These are phyloP conservation scores for Corynascus novoguineensis DNA, from an alignment of 495 filamentous ascomycete genomes.

Conservation along the genomic window DNA sequence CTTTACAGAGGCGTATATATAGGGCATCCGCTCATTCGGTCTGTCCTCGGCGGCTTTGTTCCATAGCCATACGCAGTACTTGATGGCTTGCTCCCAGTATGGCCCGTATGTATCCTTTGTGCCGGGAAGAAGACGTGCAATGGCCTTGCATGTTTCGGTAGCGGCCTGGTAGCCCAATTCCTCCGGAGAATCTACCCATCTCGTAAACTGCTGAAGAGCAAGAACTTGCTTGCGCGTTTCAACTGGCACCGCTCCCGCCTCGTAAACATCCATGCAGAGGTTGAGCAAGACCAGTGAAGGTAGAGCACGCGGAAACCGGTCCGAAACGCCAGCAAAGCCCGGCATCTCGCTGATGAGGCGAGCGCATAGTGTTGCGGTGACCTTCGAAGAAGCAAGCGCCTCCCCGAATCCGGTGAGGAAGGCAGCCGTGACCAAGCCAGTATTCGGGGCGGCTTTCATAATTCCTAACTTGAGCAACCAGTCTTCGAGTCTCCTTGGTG, in stretches of 20 bases:
- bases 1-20: constrained; percentile 64
- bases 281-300: constrained; percentile 42
- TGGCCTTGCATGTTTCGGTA: constrained; percentile 55
- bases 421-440: constrained; percentile 46
- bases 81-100: constrained; percentile 69
- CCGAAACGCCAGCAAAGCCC: constrained; percentile 29
- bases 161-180: constrained; percentile 46
- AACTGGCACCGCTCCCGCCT: constrained; percentile 44
- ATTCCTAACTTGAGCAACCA: constrained; percentile 37
- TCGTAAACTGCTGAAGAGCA: constrained; percentile 69
- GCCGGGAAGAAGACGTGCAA: constrained; percentile 61
- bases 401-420: constrained; percentile 51
- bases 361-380: constrained; percentile 46
- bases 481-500: constrained; percentile 32
- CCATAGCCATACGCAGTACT: constrained; percentile 54
- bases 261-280: constrained; percentile 40
- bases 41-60: constrained; percentile 35
- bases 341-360: constrained; percentile 51
- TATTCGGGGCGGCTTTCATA: constrained; percentile 36
- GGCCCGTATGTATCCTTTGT: constrained; percentile 75
- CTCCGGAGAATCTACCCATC: constrained; percentile 57
- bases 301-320: constrained; percentile 32
- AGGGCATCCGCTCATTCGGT: constrained; percentile 44
- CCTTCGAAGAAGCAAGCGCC: constrained; percentile 38
- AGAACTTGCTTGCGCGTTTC: constrained; percentile 79